Base-by-base conservation (phyloP, 78 protist genomes). In the Cavenderia fasciculata region DNA sequence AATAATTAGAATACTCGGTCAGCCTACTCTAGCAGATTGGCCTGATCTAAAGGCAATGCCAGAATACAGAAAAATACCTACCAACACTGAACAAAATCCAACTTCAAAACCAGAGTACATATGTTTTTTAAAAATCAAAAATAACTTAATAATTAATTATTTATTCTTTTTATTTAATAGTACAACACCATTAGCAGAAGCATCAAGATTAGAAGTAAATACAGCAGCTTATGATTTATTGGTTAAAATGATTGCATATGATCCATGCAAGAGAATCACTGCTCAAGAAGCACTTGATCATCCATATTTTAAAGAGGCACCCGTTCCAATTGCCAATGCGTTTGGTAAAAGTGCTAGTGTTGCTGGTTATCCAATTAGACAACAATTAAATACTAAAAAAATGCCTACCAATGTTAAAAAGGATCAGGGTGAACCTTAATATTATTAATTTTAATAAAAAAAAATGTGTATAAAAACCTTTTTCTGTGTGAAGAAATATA, bases 201-300 rank as follows among this genome's bases (percentile, higher is more conserved):
- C 68, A 51, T 38, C 65, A 4, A 66, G 75, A 23, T 34, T 78
- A 2, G 87, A 87, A n/a, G 74, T 62, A 62, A 61, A 68, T 7
- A 61, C 65, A 25, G 3, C 11, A 31, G 94, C 94, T 2, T 87
- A 38, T 63, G 92, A 62, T 38, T 63, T 93, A 40, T 31, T 94
- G 1, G 4, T 46, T 31, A 54, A 72, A 25, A 92, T 96, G 96
- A 74, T 96, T 23, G 54, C 10, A 14, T 95, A 92, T 34, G 94
- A 94, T 34, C 98, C 98, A 4, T 49, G 47, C 7, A 69, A 59
- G 79, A 86, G 98, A 47, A 94, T 96, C 12, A 56, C 94, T 25
- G 96, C 97, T 3, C 52, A 74, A 23, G 96, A 95, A 12, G 97
- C 97, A 4, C 82, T 96, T 18, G 65, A 82, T 40, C 96, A 94